Evolutionary conservation across 1,139 yeast species (phyloP), one percentile per base, ranked within the genome.

Genomic region (Kluyveromyces sp.): DNA sequence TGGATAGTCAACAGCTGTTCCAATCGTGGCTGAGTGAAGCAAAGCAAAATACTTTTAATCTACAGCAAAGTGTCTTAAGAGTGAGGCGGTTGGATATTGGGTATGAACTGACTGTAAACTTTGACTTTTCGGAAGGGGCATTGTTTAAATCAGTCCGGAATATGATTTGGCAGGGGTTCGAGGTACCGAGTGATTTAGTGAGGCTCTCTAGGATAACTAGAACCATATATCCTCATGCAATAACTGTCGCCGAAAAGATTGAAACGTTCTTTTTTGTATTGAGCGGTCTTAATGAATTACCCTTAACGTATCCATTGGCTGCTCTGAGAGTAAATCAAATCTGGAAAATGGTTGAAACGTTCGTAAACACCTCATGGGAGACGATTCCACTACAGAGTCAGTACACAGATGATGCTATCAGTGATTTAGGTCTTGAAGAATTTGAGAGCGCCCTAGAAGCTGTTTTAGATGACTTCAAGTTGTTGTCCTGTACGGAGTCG

Each of bases 181-280:
- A 71, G n/a, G 64, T 86, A 0, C 92, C 95, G 0, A 74, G 70
- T 44, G 49, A 66, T 6, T 50, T 79, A 4, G 52, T 61, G 35
- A 66, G 62, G 49, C 71, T 61, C 46, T 73, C 75, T 35, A 70
- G 68, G 57, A 73, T 60, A 47, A 75, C 66, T 38, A 70, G 71
- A 43, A 67, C 71, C 28, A 58, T 83, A 0, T 73, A 77, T 40
- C 88, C 89, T 0, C 71, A 75, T 48, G 81, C 86, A 0, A 67
- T 72, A 1, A 70, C 74, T 12, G 55, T 86, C 12, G 60, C 64
- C 8, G 94, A 84, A 49, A 66, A 74, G 1, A 40, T 79, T 16
- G 59, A 64, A 8, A 62, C 67, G 53, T 66, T 40, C 40, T 25
- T 50, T 17, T 39, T 46, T 9, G 30, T 43, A 1, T 30, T 37